Evolutionary conservation across 2,329 filamentous ascomycete species (phyloP).

Genomic region (Penicillium sp.): DNA sequence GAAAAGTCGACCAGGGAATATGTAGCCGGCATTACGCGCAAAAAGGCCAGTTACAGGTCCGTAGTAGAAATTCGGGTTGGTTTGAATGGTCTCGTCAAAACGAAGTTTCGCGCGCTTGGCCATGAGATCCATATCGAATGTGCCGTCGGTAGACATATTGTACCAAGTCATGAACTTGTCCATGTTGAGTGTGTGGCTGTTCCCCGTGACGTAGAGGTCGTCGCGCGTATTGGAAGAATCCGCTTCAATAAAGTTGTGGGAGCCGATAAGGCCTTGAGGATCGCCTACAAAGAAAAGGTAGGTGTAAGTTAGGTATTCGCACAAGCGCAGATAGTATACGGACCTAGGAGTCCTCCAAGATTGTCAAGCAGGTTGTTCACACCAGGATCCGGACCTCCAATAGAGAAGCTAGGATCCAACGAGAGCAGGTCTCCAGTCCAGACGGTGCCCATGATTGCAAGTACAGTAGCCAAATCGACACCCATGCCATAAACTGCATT

Average conservation of each 20-base stretch:
- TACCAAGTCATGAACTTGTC: slow-evolving; percentile 49
- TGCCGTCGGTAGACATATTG: slow-evolving; percentile 38
- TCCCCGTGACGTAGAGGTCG: slow-evolving; percentile 50
- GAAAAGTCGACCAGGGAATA: slow-evolving; percentile 43
- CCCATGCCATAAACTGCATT: slow-evolving; percentile 46
- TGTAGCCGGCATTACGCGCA: slow-evolving; percentile 47
- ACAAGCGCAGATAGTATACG: not conserved
- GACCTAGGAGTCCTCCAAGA: slow-evolving; percentile 43
- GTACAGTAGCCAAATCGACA: slow-evolving; percentile 40
- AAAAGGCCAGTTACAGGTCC: slow-evolving; percentile 50
- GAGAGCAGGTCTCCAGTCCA: slow-evolving; percentile 50
- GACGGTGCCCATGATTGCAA: slow-evolving; percentile 47
- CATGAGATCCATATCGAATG: slow-evolving; percentile 41
- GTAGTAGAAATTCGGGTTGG: slow-evolving; percentile 53
- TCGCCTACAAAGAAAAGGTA: slow-evolving; percentile 26
- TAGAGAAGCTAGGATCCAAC: slow-evolving; percentile 48
- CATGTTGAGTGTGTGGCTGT: slow-evolving; percentile 51
- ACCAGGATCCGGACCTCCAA: slow-evolving; percentile 43
- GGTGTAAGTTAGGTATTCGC: not conserved
- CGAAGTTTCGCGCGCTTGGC: slow-evolving; percentile 43
- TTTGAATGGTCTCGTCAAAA: slow-evolving; percentile 46
- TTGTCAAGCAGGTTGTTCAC: slow-evolving; percentile 43
- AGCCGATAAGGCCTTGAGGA: slow-evolving; percentile 47
- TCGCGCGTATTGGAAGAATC: slow-evolving; percentile 51
- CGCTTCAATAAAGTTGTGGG: slow-evolving; percentile 53